Evolutionary conservation across 345 rosid genomes (phyloP).

Genomic region (Aegle marmelos): DNA sequence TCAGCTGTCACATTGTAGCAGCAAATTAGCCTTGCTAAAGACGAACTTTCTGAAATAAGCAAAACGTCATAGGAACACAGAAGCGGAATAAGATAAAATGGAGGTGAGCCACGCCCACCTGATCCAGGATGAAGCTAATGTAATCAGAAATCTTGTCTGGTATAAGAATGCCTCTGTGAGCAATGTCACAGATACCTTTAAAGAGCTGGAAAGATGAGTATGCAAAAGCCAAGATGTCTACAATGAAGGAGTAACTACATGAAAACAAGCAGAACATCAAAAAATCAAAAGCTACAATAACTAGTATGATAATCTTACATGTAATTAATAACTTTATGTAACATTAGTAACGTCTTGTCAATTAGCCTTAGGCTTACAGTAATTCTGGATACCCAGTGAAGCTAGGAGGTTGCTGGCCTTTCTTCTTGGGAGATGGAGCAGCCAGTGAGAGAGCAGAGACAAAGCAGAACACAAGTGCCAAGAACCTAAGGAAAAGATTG

Average conservation of each 20-base stretch:
- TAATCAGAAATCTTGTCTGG: slow-evolving; percentile 65
- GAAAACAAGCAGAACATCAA: background rate
- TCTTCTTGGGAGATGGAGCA: slow-evolving; percentile 28
- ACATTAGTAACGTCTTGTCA: background rate
- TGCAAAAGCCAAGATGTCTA: slow-evolving; percentile 38
- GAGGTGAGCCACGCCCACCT: slow-evolving; percentile 29
- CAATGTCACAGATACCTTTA: slow-evolving; percentile 65
- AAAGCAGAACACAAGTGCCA: slow-evolving; percentile 50
- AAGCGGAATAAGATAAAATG: background rate
- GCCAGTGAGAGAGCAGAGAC: slow-evolving; percentile 63
- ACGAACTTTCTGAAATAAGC: background rate
- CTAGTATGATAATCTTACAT: background rate
- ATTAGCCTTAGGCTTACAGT: slow-evolving; percentile 36
- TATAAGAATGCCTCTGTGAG: slow-evolving; percentile 60
- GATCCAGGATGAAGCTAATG: slow-evolving; percentile 62
- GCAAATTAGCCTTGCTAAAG: slow-evolving; percentile 9
- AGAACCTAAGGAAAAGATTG: slow-evolving; percentile 47
- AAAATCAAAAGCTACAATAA: background rate
- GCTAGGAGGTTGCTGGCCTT: slow-evolving; percentile 29
- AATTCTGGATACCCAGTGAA: slow-evolving; percentile 52
- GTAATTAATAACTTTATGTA: background rate
- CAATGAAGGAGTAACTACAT: slow-evolving; percentile 64
- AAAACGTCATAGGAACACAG: background rate
- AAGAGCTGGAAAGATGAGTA: slow-evolving; percentile 67
- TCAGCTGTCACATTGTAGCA: slow-evolving; percentile 31